phyloP scores from a whole-genome alignment of 345 rosid genomes.

The Anacardium occidentale region DNA sequence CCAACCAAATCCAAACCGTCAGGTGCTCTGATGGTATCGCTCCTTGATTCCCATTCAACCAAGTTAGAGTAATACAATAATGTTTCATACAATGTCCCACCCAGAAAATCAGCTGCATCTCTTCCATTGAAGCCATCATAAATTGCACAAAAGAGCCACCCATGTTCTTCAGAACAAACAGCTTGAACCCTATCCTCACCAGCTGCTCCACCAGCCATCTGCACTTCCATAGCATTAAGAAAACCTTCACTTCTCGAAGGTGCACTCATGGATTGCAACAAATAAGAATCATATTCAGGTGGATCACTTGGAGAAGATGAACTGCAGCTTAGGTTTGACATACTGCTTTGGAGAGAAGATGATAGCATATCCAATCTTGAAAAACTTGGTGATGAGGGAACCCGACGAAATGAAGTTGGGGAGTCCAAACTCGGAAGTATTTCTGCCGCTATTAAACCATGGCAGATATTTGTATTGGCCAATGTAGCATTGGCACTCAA shows the following conservation, averaged over 20 bases:
- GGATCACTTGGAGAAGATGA: constrained; percentile 58
- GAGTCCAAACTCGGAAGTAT: constrained; percentile 89
- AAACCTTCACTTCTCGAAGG: constrained; percentile 72
- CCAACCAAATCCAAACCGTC: constrained; percentile 26
- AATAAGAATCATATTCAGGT: constrained; percentile 62
- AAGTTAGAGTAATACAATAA: constrained; percentile 53
- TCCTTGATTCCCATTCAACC: constrained; percentile 56
- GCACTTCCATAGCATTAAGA: constrained; percentile 71
- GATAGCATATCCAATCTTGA: constrained; percentile 81
- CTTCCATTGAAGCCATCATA: constrained; percentile 96
- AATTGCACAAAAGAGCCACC: constrained; percentile 86
- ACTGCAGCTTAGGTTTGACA: constrained; percentile 81
- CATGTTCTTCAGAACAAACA: constrained; percentile 94
- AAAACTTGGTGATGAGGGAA: constrained; percentile 73
- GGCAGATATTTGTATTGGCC: constrained; percentile 91
- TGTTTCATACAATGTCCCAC: constrained; percentile 84
- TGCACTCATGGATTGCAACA: constrained; percentile 52
- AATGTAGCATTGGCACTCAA: constrained; percentile 93
- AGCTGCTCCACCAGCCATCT: constrained; percentile 98
- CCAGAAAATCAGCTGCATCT: constrained; percentile 98
- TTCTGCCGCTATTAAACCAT: constrained; percentile 82
- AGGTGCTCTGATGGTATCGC: constrained; percentile 25
- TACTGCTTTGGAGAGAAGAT: constrained; percentile 79
- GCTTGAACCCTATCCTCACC: constrained; percentile 99
- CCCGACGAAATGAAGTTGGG: constrained; percentile 75